phyloP scores from a whole-genome alignment of 768 basidiomycete species.

The Boletellus sp. region DNA sequence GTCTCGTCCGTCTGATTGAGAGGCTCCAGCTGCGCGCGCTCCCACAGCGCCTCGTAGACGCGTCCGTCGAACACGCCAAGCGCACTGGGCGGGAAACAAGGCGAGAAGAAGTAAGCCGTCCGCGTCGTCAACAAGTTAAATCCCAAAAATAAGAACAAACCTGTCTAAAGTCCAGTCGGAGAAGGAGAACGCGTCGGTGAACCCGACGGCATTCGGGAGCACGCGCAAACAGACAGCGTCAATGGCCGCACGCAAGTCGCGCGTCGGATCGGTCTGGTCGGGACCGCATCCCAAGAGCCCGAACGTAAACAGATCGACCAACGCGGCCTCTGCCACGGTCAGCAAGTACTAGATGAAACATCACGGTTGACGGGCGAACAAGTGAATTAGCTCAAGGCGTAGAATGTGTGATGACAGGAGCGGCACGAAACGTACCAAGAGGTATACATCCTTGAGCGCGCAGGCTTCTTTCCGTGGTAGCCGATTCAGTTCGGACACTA shows the following conservation, averaged over 20 bases:
- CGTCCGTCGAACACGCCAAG: conserved; percentile 61
- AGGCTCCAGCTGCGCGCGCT: conserved; percentile 54
- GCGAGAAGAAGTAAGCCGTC: neutral
- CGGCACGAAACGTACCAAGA: conserved; percentile 22
- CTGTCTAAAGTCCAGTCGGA: conserved; percentile 74
- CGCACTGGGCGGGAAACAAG: conserved; percentile 37
- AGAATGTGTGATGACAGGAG: neutral
- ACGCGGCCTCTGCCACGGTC: conserved; percentile 48
- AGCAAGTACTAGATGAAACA: conserved; percentile 50
- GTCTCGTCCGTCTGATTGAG: conserved; percentile 51
- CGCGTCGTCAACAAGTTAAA: too few relatives aligned
- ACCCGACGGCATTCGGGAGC: conserved; percentile 60
- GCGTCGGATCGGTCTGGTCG: conserved; percentile 40
- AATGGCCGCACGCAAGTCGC: conserved; percentile 48
- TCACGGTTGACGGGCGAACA: too few relatives aligned
- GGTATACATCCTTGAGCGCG: conserved; percentile 23
- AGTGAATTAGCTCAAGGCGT: neutral
- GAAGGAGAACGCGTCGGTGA: conserved; percentile 73
- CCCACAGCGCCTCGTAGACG: conserved; percentile 67
- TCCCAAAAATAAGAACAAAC: conserved; percentile 25
- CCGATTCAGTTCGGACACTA: conserved; percentile 36
- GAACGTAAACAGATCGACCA: conserved; percentile 60
- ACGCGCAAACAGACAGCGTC: conserved; percentile 46
- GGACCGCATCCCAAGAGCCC: conserved; percentile 34
- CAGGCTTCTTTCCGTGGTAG: conserved; percentile 16